phyloP scores from a whole-genome alignment of 2,329 filamentous ascomycete genomes.

The Nothophoma quercina region DNA sequence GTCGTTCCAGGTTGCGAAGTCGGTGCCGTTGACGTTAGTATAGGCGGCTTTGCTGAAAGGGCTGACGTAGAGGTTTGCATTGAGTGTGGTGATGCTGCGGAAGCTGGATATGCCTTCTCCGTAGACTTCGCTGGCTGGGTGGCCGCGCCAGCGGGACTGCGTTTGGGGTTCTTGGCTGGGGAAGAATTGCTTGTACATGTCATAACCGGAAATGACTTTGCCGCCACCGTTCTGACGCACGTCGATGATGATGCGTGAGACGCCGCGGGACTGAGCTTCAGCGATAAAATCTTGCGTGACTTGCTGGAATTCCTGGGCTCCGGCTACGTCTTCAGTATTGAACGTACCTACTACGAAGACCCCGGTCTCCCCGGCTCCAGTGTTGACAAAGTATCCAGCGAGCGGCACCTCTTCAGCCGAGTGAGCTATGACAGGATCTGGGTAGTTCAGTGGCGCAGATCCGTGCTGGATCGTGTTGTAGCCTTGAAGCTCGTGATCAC shows the following conservation, averaged over 20 bases:
- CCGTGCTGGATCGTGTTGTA: conserved; percentile 27
- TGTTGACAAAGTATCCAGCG: conserved; percentile 57
- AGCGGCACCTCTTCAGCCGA: conserved; percentile 43
- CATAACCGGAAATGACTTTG: conserved; percentile 49
- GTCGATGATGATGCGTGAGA: conserved; percentile 69
- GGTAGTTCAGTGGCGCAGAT: conserved; percentile 44
- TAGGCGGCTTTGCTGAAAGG: conserved; percentile 49
- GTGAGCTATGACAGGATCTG: conserved; percentile 47
- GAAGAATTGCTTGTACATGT: conserved; percentile 63
- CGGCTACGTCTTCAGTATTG: conserved; percentile 32
- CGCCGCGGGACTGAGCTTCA: conserved; percentile 56
- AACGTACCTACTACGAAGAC: conserved; percentile 57
- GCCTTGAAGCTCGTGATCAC: conserved; percentile 36
- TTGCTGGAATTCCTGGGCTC: conserved; percentile 46
- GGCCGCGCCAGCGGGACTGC: conserved; percentile 57
- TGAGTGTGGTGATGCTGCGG: conserved; percentile 18
- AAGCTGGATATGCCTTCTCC: conserved; percentile 33
- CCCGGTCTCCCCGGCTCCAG: conserved; percentile 53
- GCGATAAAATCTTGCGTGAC: conserved; percentile 56
- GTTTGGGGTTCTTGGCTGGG: conserved; percentile 55
- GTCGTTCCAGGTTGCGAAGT: conserved; percentile 46
- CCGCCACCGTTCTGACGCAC: conserved; percentile 69
- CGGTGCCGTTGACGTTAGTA: conserved; percentile 30
- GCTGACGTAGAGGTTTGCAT: conserved; percentile 36
- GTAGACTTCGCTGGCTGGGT: conserved; percentile 42